Base-by-base conservation (phyloP, 257 asterid genomes). In the Haberlea rhodopensis region DNA sequence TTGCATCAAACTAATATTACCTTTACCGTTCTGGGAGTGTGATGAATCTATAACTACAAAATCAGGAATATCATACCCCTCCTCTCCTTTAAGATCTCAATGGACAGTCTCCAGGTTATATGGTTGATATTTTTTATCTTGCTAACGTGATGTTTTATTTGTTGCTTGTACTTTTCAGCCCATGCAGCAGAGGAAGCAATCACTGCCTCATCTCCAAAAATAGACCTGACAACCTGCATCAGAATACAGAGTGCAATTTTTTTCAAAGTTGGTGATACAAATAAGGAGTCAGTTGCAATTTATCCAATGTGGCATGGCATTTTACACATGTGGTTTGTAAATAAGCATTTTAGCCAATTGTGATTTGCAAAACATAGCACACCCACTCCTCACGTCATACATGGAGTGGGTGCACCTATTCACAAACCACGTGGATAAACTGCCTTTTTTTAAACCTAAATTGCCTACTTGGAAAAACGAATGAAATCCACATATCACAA, bases 141-240 rank as follows among this genome's bases (percentile, higher is more conserved):
- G 67, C 69, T 66, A 71, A 89, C 71, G 69, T 82, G 79, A 62
- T 16, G 79, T 70, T 71, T 82, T 76, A 92, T 87, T 34, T 81
- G 83, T 48, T 81, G 77, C 80, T 81, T 84, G 86, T 89, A 87
- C 82, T 80, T 92, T 79, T 92, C 97, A 69, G 89, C 94, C 97
- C 96, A 92, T 57, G 97, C 99, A 46, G 99, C 97, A 7, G 97
- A 89, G 66, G 99, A 92, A 57, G 96, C 99, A 63, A 92, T 67
- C 64, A 92, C 99, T 24, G 99, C 97, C 75, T 84, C 80, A 67
- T 87, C 90, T 78, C 97, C 96, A 68, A 89, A 89, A 40, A 92
- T 53, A 92, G 95, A 52, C 99, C 96, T 29, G 99, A 92, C 74
- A 92, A 82, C 85, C 97, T 92, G 87, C 76, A 82, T 29, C 53